Evolutionary conservation across 2,329 filamentous ascomycete genomes (phyloP).

Genomic region (Xylaria sp.): DNA sequence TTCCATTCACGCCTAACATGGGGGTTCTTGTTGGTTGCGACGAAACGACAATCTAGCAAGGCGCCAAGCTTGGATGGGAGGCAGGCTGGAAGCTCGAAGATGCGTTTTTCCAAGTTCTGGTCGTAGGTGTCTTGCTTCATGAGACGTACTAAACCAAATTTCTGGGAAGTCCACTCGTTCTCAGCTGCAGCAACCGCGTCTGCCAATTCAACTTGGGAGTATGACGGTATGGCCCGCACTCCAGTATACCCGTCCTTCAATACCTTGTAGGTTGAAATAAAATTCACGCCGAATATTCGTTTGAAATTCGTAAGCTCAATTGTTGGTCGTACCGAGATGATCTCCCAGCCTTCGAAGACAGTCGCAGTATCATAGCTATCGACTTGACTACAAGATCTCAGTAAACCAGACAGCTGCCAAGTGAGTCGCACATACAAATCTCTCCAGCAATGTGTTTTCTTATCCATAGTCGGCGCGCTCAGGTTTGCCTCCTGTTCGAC

Average conservation of each 20-base stretch:
- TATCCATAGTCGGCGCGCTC: background rate
- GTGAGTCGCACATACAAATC: slow-evolving; percentile 9
- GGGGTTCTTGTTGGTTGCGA: slow-evolving; percentile 38
- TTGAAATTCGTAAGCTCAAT: slow-evolving; percentile 28
- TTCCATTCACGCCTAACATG: slow-evolving; percentile 38
- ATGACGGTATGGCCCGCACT: slow-evolving; percentile 35
- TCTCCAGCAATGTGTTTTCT: background rate
- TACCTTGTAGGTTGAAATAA: slow-evolving; percentile 23
- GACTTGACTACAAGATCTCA: slow-evolving; percentile 13
- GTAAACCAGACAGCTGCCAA: background rate
- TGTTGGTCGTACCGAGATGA: slow-evolving; percentile 34
- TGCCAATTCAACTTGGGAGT: slow-evolving; percentile 34
- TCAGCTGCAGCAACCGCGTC: slow-evolving; percentile 20
- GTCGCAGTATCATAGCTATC: background rate
- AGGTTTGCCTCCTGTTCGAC: background rate
- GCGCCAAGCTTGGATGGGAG: slow-evolving; percentile 37
- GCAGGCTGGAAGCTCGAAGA: slow-evolving; percentile 33
- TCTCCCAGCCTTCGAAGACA: slow-evolving; percentile 33
- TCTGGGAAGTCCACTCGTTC: slow-evolving; percentile 8
- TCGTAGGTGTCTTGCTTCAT: slow-evolving; percentile 22
- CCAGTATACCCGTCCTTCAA: slow-evolving; percentile 35
- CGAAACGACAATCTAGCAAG: slow-evolving; percentile 36
- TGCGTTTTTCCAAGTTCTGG: slow-evolving; percentile 31
- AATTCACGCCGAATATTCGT: slow-evolving; percentile 28
- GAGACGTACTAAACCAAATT: background rate